Evolutionary conservation across 2,329 filamentous ascomycete species (phyloP).

Genomic region (Nemania sp.): DNA sequence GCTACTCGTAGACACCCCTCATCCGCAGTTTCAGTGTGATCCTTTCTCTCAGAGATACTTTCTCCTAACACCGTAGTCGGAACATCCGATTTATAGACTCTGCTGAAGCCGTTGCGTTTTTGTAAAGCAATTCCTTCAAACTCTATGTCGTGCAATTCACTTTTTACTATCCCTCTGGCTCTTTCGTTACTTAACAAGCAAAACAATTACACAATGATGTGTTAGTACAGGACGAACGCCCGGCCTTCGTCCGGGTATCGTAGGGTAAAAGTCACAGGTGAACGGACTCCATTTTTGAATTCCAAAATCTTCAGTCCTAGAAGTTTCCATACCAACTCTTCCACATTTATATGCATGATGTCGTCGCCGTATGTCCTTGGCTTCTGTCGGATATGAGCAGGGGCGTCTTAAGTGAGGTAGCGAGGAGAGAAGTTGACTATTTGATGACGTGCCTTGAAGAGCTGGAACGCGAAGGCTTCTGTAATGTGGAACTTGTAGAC

Average conservation of each 20-base stretch:
- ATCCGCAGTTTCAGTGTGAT: not conserved
- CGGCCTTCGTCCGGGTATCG: not conserved
- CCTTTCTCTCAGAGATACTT: not conserved
- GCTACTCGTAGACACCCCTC: not conserved
- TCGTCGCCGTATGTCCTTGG: not conserved
- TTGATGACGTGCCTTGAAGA: not conserved
- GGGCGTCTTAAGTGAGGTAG: not conserved
- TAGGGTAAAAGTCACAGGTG: not conserved
- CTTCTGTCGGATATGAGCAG: not conserved
- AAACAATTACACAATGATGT: not conserved
- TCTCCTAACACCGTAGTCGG: not conserved
- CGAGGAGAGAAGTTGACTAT: not conserved
- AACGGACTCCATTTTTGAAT: not conserved
- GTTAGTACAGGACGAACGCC: not conserved
- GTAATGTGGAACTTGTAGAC: not conserved
- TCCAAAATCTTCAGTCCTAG: not conserved
- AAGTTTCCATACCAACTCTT: constrained; percentile 2
- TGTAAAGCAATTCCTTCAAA: not conserved
- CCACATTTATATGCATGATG: not conserved
- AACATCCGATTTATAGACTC: not conserved
- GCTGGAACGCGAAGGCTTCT: not conserved
- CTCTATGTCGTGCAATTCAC: not conserved
- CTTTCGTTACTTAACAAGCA: not conserved
- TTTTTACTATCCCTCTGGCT: not conserved
- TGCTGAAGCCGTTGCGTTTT: not conserved